Evolutionary conservation across 805 yeast genomes (phyloP), one percentile per base, ranked within the genome.

Genomic region (Cyberlindnera suaveolens): DNA sequence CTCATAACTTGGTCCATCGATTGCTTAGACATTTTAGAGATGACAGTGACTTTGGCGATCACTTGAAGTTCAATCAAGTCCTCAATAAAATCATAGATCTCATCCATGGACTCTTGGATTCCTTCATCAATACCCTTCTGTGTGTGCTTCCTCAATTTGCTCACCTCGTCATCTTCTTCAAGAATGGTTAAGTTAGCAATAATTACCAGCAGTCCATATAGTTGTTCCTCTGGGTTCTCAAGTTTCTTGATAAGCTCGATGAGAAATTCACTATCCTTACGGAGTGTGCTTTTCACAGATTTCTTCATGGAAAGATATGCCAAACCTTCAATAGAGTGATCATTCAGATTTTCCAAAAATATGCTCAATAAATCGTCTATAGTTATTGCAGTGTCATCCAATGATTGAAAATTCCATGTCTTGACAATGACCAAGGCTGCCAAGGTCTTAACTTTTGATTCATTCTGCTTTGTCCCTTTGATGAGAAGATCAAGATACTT

Each of bases 391-490:
- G 67, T 57, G 34, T 70, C 65, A 0, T 74, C 59, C 20, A 48
- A 20, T 7, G 42, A 29, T 8, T 39, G 40, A 43, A 72, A 67
- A 40, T 72, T 71, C 85, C 85, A 80, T 3, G 78, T 59, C 56
- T 81, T 81, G 6, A 77, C 61, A n/a, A 78, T 52, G 4, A 74
- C 72, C 32, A 78, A 53, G 0, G 74, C 65, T 0, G 80, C 62
- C 11, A 68, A 53, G 8, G 67, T 40, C 40, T 60, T 60, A 20
- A 60, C 57, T 3, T 56, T 50, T 8, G 48, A 42, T 20, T 49
- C 45, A 1, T 39, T 18, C n/a, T 35, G 39, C 33, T 42, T 60
- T 10, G 70, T 44, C 0, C 74, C 71, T 33, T 60, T 56, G 17
- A 71, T 58, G 18, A 79, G 54, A 0, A 74, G 51, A 5, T 60